Percentiles rank a stretch among this genome's conserved stretches.
Evolutionary conservation across 331 rosid species (phyloP).

Genomic region (Arachis monticola): DNA sequence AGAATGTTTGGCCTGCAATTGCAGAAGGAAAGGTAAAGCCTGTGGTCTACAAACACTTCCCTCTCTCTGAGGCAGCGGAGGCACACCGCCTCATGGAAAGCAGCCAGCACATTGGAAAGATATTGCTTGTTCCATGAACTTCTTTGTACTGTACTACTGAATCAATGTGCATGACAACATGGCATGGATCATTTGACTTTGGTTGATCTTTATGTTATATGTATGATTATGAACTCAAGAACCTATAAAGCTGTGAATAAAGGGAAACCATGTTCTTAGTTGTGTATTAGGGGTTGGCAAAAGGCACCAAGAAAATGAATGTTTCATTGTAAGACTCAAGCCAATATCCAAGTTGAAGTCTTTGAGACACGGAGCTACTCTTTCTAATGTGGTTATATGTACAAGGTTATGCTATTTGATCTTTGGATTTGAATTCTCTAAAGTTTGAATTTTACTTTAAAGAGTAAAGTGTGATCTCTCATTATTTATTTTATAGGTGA

Average conservation of each 20-base stretch:
- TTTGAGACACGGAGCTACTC: too few species aligned
- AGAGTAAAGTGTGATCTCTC: too few species aligned
- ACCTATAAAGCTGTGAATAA: constrained; percentile 24
- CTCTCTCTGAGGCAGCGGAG: constrained; percentile 74
- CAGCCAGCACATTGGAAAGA: constrained; percentile 83
- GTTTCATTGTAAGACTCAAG: too few species aligned
- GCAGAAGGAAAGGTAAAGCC: constrained; percentile 82
- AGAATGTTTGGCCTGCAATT: constrained; percentile 95
- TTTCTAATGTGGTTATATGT: too few species aligned
- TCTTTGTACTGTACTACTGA: not conserved
- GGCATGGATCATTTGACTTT: constrained; percentile 17
- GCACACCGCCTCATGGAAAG: constrained; percentile 81
- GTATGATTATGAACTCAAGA: not conserved
- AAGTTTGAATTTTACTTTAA: too few species aligned
- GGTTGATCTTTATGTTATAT: constrained; percentile 13
- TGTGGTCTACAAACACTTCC: constrained; percentile 66
- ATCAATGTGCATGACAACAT: not conserved
- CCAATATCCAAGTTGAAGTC: too few species aligned
- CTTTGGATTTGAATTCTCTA: too few species aligned
- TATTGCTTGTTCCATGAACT: constrained; percentile 65
- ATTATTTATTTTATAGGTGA: too few species aligned
- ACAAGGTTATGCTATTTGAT: too few species aligned
- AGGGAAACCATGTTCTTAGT: not conserved
- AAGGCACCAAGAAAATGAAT: too few species aligned
- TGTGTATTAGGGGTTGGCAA: not conserved